phyloP scores from a whole-genome alignment of 2,329 filamentous ascomycete species.

The Fragosphaeria purpurea region DNA sequence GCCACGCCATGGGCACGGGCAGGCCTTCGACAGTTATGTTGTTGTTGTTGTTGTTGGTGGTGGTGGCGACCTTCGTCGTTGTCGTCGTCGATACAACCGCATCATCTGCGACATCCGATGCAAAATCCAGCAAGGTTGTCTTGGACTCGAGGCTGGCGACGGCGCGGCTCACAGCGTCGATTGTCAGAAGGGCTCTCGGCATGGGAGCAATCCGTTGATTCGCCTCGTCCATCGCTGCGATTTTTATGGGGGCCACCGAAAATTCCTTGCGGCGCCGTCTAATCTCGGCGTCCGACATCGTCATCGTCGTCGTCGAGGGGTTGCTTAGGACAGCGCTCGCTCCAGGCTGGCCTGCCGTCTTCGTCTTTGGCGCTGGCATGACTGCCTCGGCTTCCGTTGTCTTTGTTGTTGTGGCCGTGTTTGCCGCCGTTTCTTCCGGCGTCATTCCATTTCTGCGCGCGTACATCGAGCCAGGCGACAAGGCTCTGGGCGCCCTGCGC shows the following conservation, averaged over 20 bases:
- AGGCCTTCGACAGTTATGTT: not conserved
- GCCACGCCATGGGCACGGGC: not conserved
- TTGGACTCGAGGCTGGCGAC: slow-evolving; percentile 2
- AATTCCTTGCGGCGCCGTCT: too few relatives aligned
- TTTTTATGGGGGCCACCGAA: too few relatives aligned
- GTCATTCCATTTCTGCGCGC: not conserved
- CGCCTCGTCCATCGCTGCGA: too few relatives aligned
- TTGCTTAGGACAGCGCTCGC: too few relatives aligned
- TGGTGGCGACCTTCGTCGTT: too few relatives aligned
- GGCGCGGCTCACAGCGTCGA: slow-evolving; percentile 1
- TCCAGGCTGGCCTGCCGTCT: too few relatives aligned
- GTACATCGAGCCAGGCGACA: not conserved
- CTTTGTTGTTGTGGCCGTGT: not conserved
- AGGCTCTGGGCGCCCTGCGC: not conserved
- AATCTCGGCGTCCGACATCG: too few relatives aligned
- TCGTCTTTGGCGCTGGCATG: too few relatives aligned
- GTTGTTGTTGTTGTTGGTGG: too few relatives aligned
- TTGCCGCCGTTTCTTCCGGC: not conserved
- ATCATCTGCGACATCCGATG: not conserved
- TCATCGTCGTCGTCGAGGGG: too few relatives aligned
- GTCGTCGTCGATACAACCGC: too few relatives aligned
- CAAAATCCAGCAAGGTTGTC: slow-evolving; percentile 4
- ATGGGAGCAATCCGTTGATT: too few relatives aligned
- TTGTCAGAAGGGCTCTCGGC: not conserved
- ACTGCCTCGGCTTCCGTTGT: not conserved